A percentile compares a stretch with the other conserved stretches of the same genome.
Evolutionary conservation across 352 stramenopile genomes (phyloP).

Genomic region (Phytophthora rubi): DNA sequence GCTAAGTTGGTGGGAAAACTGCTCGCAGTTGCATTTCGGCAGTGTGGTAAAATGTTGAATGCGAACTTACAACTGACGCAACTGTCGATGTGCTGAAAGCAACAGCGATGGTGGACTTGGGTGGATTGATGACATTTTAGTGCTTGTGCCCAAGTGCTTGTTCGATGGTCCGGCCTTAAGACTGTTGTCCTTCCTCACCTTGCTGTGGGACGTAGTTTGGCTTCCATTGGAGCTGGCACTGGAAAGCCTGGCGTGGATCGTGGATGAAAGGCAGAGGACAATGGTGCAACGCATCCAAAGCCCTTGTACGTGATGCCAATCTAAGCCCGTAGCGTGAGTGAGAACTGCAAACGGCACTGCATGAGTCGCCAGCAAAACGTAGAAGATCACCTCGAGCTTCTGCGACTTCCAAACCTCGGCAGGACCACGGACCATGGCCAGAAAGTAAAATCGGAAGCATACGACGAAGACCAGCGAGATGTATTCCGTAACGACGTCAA

Average conservation of each 20-base stretch:
- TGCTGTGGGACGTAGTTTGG: not conserved
- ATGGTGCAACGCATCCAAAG: constrained; percentile 30
- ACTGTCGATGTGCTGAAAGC: constrained; percentile 1
- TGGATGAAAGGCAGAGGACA: constrained; percentile 15
- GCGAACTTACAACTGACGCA: not conserved
- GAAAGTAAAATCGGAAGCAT: constrained; percentile 31
- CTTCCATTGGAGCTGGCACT: constrained; percentile 10
- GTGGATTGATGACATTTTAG: constrained; percentile 1
- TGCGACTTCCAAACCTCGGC: constrained; percentile 8
- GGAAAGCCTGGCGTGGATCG: constrained; percentile 6
- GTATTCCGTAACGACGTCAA: constrained; percentile 4
- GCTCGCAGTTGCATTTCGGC: too few relatives aligned
- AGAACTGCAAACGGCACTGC: constrained; percentile 13
- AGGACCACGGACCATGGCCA: constrained; percentile 18
- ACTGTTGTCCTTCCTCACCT: not conserved
- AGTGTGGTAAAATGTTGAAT: too few relatives aligned
- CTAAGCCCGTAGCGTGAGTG: not conserved
- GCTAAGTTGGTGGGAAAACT: too few relatives aligned
- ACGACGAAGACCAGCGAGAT: constrained; percentile 18
- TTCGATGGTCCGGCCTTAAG: not conserved
- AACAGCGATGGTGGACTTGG: constrained; percentile 6
- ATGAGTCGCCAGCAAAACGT: constrained; percentile 22
- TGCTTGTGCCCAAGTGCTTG: not conserved
- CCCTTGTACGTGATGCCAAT: constrained; percentile 16
- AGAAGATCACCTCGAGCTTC: constrained; percentile 21